phyloP scores from a whole-genome alignment of 2,329 filamentous ascomycete species.

The Fusarium sp. region DNA sequence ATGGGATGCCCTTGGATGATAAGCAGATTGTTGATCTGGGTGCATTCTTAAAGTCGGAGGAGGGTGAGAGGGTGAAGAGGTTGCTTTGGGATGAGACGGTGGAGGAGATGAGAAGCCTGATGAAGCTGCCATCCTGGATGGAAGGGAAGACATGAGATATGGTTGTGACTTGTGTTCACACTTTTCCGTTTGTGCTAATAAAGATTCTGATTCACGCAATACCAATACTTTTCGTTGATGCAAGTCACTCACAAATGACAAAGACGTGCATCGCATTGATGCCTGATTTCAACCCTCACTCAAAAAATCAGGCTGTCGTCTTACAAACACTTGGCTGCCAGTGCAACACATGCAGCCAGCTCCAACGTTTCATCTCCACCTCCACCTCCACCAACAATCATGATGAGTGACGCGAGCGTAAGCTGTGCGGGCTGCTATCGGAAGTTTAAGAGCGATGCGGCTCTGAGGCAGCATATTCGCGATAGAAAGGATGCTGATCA shows the following conservation, averaged over 20 bases:
- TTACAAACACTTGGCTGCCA: background rate
- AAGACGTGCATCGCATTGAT: background rate
- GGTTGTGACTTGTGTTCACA: background rate
- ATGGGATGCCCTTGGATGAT: slow-evolving; percentile 26
- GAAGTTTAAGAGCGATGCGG: background rate
- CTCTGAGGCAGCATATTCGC: background rate
- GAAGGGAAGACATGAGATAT: background rate
- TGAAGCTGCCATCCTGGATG: background rate
- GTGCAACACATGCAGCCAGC: background rate
- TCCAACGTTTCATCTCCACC: background rate
- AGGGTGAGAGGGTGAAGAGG: background rate
- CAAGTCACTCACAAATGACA: background rate
- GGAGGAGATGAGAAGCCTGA: background rate
- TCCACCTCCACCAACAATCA: background rate
- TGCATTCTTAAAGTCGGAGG: background rate
- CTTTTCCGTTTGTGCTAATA: background rate
- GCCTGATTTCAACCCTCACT: background rate
- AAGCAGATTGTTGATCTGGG: background rate
- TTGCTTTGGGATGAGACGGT: background rate
- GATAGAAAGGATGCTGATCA: background rate
- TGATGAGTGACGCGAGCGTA: background rate
- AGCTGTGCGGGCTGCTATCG: background rate
- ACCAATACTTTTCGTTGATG: background rate
- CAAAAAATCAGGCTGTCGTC: background rate
- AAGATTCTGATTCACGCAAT: background rate